Evolutionary conservation across 2,329 filamentous ascomycete species (phyloP), one percentile per base, ranked within the genome.

Genomic region (Harringtonia lauricola): DNA sequence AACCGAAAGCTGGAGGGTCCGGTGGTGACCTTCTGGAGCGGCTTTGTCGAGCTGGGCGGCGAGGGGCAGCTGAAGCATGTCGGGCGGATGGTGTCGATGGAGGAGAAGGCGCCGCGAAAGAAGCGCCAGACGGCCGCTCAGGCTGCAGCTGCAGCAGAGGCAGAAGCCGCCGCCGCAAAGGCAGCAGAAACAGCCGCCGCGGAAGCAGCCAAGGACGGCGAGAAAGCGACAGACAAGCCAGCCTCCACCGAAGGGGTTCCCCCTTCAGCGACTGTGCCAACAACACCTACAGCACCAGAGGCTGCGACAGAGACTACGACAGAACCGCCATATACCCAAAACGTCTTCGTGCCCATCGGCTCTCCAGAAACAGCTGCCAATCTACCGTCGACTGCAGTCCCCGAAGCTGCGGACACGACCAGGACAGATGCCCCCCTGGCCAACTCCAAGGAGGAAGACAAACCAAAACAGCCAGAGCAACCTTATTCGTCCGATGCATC

Each of bases 1-100:
- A 86, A 88, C 59, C 79, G 89, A 39, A 86, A 84, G 41, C 72
- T 96, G 9, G 81, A 90, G 43, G 92, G 92, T 0, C 87, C 92
- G 0, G 86, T 95, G 12, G 81, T 95, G 35, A 86, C 86, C 2
- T 90, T 85, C 61, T 95, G 89, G 83, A 96, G 89, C 60, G 92
- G 90, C n/a, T 76, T 86, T 49, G 85, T 85, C 29, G 78, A 86
- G 54, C 90, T 86, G 74, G 43, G 43, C 34, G 72, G 82, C 44
- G 81, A 86, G 54, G 83, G 83, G 21, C 84, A 81, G 57, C 67
- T 89, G 56, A 81, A 77, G 56, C 74, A 77, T 48, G 73, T 87
- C 33, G 85, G 86, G 34, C 80, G 75, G 52, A 70, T 74, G 49
- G 71, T 82, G 31, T 71, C 70, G 2, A 71, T 80, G 49, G 75